Evolutionary conservation across 768 basidiomycete genomes (phyloP).

Genomic region (Lactifluus subvellereus): DNA sequence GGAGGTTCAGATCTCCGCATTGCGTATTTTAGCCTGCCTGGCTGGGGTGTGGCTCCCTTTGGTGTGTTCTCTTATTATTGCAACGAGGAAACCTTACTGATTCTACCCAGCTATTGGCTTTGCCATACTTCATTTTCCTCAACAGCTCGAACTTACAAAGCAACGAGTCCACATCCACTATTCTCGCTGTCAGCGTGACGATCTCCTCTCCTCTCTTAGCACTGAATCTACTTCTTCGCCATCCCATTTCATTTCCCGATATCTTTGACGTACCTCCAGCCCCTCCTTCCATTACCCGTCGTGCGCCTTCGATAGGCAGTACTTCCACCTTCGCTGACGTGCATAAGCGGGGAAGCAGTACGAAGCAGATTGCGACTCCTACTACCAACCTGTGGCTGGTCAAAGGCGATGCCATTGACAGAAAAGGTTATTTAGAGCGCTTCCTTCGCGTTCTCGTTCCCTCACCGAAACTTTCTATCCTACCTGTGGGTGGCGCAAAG

Average conservation of each 20-base stretch:
- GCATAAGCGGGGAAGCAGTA: slow-evolving; percentile 57
- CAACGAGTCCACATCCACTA: slow-evolving; percentile 39
- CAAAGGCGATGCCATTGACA: slow-evolving; percentile 67
- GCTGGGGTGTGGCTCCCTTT: slow-evolving; percentile 63
- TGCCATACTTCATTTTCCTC: slow-evolving; percentile 53
- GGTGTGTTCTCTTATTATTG: slow-evolving; percentile 38
- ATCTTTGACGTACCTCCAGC: slow-evolving; percentile 50
- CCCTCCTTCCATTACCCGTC: slow-evolving; percentile 38
- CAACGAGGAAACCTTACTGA: not conserved
- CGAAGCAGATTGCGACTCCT: slow-evolving; percentile 62
- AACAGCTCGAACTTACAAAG: slow-evolving; percentile 37
- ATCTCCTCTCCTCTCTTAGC: slow-evolving; percentile 63
- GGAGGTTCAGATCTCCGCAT: slow-evolving; percentile 50
- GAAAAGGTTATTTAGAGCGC: slow-evolving; percentile 54
- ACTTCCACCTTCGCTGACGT: slow-evolving; percentile 47
- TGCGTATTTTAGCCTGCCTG: slow-evolving; percentile 57
- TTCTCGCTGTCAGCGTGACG: slow-evolving; percentile 60
- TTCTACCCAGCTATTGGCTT: slow-evolving; percentile 44
- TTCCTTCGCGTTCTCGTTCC: slow-evolving; percentile 59
- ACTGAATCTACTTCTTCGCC: slow-evolving; percentile 52
- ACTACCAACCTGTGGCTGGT: slow-evolving; percentile 72
- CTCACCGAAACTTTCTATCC: slow-evolving; percentile 60
- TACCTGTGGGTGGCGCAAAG: slow-evolving; percentile 47
- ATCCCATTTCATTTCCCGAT: slow-evolving; percentile 60
- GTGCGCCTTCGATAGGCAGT: slow-evolving; percentile 41